Evolutionary conservation across 2,329 filamentous ascomycete genomes (phyloP), one percentile per base, ranked within the genome.

Genomic region (Colletotrichum tropicale): DNA sequence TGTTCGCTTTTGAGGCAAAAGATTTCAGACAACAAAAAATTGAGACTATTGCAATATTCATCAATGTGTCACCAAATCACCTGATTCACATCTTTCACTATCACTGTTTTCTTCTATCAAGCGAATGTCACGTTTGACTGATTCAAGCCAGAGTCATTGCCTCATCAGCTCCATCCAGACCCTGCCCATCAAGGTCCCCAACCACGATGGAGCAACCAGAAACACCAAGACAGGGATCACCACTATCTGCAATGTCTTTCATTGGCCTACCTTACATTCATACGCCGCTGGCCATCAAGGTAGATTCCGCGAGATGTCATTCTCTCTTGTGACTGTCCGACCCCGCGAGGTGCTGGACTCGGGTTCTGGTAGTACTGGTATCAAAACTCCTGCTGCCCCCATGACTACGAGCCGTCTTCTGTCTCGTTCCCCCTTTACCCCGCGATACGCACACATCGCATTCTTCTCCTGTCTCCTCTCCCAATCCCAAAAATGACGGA

Each of bases 151-250:
- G 15, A 38, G 55, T 15, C 61, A 55, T 73, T 48, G 56, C 66
- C 55, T 66, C 36, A 13, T 43, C 36, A 56, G 43, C 69, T 66
- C 69, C 69, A 72, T 68, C 18, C 34, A 30, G 43, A 36, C 56
- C 18, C 48, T 72, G 55, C 38, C 73, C 73, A 75, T 75, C 73
- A 75, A 64, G 73, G 73, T 75, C 32, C 73, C 32, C 73, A 75
- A 18, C 30, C 38, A 18, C 36, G 18, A 30, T 60, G 60, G 73
- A 67, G 73, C 69, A 34, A 34, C 60, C 4, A 68, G 64, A 58
- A 72, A 72, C 69, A 75, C 26, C 69, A 66, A 56, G 62, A 75
- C 73, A 75, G 73, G 73, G 73, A 28, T 72, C 26, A 68, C 56
- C 21, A 66, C 65, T 34, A 61, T 36, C 65, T 18, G 6, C 16